Conservation (phyloP, 352 stramenopile genomes). For the Globisporangium acanthophoron region DNA sequence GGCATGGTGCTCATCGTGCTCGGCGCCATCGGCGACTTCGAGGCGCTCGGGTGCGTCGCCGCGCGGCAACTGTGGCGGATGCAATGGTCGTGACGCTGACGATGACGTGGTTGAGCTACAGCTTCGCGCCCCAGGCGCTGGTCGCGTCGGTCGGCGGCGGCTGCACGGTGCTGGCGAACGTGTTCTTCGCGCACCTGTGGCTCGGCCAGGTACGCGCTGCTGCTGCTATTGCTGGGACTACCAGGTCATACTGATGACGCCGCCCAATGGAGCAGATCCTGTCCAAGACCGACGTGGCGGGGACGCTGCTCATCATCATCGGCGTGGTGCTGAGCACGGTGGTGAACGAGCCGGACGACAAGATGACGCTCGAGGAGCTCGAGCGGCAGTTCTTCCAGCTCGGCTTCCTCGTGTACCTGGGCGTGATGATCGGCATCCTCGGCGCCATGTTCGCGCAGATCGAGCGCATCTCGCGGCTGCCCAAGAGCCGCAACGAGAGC, state of each 20-base stretch:
- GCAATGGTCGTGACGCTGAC: too few relatives aligned
- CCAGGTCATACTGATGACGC: too few relatives aligned
- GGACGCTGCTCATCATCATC: constrained; percentile 76
- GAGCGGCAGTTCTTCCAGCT: constrained; percentile 76
- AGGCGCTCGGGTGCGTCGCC: constrained; percentile 51
- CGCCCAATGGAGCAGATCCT: constrained; percentile 24
- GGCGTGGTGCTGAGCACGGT: constrained; percentile 79
- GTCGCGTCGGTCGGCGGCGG: constrained; percentile 81
- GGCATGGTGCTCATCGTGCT: constrained; percentile 77
- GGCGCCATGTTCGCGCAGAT: constrained; percentile 70
- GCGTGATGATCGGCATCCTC: constrained; percentile 65
- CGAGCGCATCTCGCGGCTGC: constrained; percentile 50
- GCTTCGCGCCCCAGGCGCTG: constrained; percentile 81
- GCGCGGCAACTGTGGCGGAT: background rate
- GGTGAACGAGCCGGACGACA: constrained; percentile 73
- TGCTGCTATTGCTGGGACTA: background rate
- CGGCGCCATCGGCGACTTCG: constrained; percentile 83
- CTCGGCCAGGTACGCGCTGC: constrained; percentile 47
- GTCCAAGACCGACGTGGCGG: constrained; percentile 56
- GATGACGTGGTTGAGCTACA: constrained; percentile 4
- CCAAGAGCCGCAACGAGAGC: constrained; percentile 41
- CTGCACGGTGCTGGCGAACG: constrained; percentile 85
- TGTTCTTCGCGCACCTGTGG: constrained; percentile 86
- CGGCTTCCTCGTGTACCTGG: constrained; percentile 74
- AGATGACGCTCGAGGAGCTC: constrained; percentile 71